Conservation (phyloP, 148 eudicot genomes). For the Chenopodium suecicum region DNA sequence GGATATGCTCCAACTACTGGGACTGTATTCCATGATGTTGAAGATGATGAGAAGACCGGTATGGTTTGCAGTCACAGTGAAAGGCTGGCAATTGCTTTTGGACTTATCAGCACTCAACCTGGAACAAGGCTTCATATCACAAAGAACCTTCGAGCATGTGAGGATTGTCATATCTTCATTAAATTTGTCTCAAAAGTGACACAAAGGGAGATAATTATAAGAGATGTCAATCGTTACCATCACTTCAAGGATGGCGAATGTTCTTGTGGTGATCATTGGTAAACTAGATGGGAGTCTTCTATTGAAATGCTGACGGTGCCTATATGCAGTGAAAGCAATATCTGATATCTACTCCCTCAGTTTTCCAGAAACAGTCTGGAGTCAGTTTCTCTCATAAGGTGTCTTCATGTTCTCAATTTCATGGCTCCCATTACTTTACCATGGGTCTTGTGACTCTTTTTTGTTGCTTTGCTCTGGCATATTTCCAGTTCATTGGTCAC, state of each 20-base stretch:
- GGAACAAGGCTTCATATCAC: constrained; percentile 61
- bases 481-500: not conserved
- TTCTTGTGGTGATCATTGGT: constrained; percentile 69
- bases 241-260: constrained; percentile 62
- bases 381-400: not conserved
- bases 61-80: constrained; percentile 68
- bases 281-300: constrained; percentile 6
- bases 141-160: constrained; percentile 55
- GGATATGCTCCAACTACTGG: constrained; percentile 53
- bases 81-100: constrained; percentile 72
- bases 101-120: constrained; percentile 49
- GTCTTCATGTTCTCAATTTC: not conserved
- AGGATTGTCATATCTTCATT: constrained; percentile 67
- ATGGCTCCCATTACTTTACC: not conserved
- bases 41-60: constrained; percentile 57
- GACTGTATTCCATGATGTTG: constrained; percentile 62
- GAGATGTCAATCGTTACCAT: constrained; percentile 55
- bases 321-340: not conserved
- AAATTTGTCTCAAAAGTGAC: constrained; percentile 49
- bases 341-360: not conserved
- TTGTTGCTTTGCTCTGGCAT: not conserved
- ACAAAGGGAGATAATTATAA: constrained; percentile 30
- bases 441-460: not conserved
- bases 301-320: not conserved
- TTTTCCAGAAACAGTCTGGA: not conserved